These are phyloP conservation scores for Citrullus amarus DNA, from an alignment of 306 rosid genomes.

Conservation along the genomic window DNA sequence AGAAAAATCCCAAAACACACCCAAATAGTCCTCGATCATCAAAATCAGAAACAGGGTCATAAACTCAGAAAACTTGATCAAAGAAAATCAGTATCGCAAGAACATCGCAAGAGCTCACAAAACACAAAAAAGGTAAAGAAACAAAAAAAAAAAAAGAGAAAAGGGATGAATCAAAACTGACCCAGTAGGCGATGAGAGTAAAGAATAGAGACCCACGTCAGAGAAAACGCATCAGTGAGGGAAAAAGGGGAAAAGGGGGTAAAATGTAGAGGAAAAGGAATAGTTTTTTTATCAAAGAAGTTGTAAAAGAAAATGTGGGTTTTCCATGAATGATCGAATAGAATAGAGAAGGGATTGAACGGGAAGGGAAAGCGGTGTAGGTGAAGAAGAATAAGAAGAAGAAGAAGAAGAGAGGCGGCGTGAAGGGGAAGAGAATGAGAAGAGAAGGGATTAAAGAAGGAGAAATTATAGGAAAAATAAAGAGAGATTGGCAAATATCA, in stretches of 20 bases:
- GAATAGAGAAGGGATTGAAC: background rate
- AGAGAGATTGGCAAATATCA: constrained; percentile 5
- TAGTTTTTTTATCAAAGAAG: constrained; percentile 2
- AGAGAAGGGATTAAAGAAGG: background rate
- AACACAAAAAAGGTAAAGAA: background rate
- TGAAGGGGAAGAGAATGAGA: constrained; percentile 23
- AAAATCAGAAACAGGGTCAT: background rate
- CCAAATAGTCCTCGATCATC: background rate
- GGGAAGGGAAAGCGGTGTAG: constrained; percentile 5
- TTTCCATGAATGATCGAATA: background rate
- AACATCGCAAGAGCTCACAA: background rate
- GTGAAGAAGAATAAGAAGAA: constrained; percentile 5
- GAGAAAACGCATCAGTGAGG: constrained; percentile 11
- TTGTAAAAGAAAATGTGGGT: background rate
- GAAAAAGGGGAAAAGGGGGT: background rate
- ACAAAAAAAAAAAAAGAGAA: background rate
- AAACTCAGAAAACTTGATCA: background rate
- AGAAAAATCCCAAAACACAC: background rate
- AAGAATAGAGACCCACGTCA: background rate
- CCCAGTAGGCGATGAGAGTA: background rate
- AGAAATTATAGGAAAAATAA: constrained; percentile 6
- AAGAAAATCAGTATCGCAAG: background rate
- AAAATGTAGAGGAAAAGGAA: background rate
- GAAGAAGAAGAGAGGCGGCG: constrained; percentile 37
- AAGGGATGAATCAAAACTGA: background rate